A percentile compares a stretch with the other conserved stretches of the same genome.
These are phyloP conservation scores for Pterocarpus macrocarpus DNA, from an alignment of 306 rosid species.

Conservation along the genomic window DNA sequence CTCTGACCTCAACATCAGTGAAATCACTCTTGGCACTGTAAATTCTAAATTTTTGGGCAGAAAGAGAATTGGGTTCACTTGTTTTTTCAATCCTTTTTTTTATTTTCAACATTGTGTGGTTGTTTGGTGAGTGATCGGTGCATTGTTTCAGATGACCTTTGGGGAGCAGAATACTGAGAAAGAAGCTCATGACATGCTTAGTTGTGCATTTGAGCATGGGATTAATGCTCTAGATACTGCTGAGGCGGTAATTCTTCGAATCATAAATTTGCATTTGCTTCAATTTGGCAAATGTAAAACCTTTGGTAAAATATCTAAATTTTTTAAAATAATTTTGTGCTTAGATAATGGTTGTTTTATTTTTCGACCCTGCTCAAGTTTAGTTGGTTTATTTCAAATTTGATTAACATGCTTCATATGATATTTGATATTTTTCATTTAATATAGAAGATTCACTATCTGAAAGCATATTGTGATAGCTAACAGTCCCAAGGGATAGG, in stretches of 20 bases:
- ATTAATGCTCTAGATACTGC: conserved; percentile 83
- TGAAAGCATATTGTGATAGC: not conserved
- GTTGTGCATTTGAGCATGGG: conserved; percentile 75
- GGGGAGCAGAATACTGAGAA: conserved; percentile 90
- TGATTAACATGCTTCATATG: not conserved
- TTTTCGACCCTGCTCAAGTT: not conserved
- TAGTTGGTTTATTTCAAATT: conserved; percentile 20
- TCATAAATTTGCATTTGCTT: conserved; percentile 39
- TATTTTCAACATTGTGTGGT: not conserved
- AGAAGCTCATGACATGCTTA: conserved; percentile 82
- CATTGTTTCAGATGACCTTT: conserved; percentile 78
- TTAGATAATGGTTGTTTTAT: not conserved
- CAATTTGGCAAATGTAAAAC: not conserved
- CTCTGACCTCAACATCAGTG: conserved; percentile 86
- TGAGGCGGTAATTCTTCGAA: conserved; percentile 64
- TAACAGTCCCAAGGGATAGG: conserved; percentile 8
- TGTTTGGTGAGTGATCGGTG: conserved; percentile 26
- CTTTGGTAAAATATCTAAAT: not conserved
- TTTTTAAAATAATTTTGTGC: not conserved
- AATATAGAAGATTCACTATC: conserved; percentile 18
- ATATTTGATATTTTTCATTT: not conserved
- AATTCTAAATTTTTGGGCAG: not conserved
- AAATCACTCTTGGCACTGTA: conserved; percentile 88
- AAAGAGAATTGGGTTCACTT: not conserved
- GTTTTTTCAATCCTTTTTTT: not conserved